Conservation (phyloP, 2,329 filamentous ascomycete species). For the Venturia pyrina region DNA sequence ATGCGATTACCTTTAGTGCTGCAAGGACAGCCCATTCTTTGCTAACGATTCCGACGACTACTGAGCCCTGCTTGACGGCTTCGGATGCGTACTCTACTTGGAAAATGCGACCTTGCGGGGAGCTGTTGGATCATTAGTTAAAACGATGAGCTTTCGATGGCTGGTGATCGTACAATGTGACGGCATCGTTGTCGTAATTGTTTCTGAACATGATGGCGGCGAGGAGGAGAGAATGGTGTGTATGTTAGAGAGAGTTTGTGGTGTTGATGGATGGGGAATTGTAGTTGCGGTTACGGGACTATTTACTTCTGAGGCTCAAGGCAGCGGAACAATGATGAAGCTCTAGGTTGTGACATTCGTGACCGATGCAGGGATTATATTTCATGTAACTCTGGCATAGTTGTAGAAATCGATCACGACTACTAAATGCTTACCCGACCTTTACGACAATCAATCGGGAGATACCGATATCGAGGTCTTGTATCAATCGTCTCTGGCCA, state of each 20-base stretch:
- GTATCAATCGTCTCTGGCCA: too few species aligned
- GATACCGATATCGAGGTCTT: too few species aligned
- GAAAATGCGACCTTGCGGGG: constrained; percentile 97
- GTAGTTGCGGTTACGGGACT: neutral
- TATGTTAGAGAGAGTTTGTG: neutral
- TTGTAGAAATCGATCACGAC: too few species aligned
- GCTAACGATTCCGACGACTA: constrained; percentile 92
- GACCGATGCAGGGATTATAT: neutral
- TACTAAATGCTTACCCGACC: too few species aligned
- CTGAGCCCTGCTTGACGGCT: constrained; percentile 97
- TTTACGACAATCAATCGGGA: too few species aligned
- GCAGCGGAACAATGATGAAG: neutral
- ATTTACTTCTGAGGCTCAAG: constrained; percentile 4
- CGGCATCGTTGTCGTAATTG: constrained; percentile 99
- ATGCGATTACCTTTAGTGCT: constrained; percentile 71
- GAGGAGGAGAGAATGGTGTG: neutral
- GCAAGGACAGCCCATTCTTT: constrained; percentile 96
- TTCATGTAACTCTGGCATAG: neutral
- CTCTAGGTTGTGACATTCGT: neutral
- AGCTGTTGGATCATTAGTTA: constrained; percentile 46
- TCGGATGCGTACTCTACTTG: constrained; percentile 99
- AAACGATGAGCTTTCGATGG: neutral
- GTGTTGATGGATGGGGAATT: neutral
- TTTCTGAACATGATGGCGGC: constrained; percentile 82
- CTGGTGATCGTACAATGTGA: constrained; percentile 73